Evolutionary conservation across 164 flowering plant species (phyloP).

Genomic region (Tinospora cordifolia): DNA sequence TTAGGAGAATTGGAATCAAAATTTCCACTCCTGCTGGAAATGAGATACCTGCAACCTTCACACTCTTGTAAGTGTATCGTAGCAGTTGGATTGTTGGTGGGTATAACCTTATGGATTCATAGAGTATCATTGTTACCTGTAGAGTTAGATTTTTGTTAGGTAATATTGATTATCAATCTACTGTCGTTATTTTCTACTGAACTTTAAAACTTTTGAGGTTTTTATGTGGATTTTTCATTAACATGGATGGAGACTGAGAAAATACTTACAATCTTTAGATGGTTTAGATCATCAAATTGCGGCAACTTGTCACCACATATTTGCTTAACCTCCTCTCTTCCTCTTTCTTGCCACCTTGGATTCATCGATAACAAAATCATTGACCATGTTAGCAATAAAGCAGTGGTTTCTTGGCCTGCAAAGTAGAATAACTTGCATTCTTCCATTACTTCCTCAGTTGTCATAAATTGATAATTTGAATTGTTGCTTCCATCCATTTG

Average conservation of each 20-base stretch:
- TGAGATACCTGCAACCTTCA: neutral
- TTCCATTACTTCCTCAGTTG: conserved; percentile 20
- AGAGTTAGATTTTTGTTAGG: neutral
- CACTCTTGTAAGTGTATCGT: conserved; percentile 8
- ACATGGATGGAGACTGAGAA: neutral
- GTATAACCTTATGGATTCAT: conserved; percentile 25
- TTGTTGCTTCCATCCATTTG: no score
- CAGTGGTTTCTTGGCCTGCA: neutral
- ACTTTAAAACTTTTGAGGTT: no score
- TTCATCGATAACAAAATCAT: conserved; percentile 21
- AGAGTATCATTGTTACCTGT: conserved; percentile 21
- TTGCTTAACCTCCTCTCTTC: conserved; percentile 22
- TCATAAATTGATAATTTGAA: no score
- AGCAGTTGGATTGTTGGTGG: conserved; percentile 8
- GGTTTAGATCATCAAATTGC: conserved; percentile 15
- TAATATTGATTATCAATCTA: no score
- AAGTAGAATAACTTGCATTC: conserved; percentile 15
- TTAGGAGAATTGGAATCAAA: neutral
- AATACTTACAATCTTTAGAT: conserved; percentile 21
- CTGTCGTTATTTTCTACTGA: no score
- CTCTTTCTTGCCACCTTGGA: conserved; percentile 24
- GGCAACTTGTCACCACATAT: conserved; percentile 16
- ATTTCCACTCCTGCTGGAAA: conserved; percentile 1
- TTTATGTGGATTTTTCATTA: no score
- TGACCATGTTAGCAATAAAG: conserved; percentile 21